These are phyloP conservation scores for Eimeria acervulina DNA, from an alignment of 169 alveolate genomes.

Conservation along the genomic window DNA sequence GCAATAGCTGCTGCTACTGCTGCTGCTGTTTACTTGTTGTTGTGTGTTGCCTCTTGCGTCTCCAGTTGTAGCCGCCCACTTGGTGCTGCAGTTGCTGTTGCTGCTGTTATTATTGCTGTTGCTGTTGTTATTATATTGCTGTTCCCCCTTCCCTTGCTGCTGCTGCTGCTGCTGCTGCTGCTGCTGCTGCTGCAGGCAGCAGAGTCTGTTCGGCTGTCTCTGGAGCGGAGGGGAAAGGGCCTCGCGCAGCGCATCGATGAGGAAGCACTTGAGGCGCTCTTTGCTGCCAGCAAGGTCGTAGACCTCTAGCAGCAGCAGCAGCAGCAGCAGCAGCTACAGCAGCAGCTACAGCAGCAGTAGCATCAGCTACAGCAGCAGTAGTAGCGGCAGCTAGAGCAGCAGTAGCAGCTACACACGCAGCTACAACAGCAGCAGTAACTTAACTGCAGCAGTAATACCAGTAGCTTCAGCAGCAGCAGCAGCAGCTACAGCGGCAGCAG, in stretches of 20 bases:
- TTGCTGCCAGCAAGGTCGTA: conserved; percentile 39
- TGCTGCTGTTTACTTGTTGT: background rate
- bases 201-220: conserved; percentile 77
- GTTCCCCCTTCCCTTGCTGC: background rate
- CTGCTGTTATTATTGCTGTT: background rate
- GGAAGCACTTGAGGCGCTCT: conserved; percentile 78
- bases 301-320: conserved; percentile 1
- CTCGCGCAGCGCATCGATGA: conserved; percentile 64
- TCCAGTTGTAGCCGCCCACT: background rate
- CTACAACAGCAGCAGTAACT: background rate
- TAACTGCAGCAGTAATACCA: background rate
- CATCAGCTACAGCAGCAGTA: background rate
- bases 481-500: background rate
- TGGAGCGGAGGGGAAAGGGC: conserved; percentile 54
- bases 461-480: background rate
- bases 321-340: conserved; percentile 38
- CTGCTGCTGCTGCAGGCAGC: conserved; percentile 81
- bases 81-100: background rate
- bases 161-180: conserved; percentile 20
- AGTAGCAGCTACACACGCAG: background rate
- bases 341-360: background rate
- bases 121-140: background rate
- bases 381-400: background rate
- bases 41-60: no score
- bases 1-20: background rate